Base-by-base conservation (phyloP, 257 asterid species). In the Lycium barbarum region DNA sequence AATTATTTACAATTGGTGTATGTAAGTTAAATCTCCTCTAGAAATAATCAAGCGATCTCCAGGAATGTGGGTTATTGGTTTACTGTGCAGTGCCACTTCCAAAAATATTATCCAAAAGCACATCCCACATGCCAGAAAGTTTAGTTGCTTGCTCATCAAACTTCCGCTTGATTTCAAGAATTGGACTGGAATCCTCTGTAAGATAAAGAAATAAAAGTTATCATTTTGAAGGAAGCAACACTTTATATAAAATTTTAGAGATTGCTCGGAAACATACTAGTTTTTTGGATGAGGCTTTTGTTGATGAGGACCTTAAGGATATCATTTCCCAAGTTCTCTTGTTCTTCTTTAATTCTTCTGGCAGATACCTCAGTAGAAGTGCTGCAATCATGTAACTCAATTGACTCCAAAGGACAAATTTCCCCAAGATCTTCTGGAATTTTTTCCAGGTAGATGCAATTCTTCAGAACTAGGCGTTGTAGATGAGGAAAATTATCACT, bases 371-470 rank as follows among this genome's bases (percentile, higher is more conserved):
- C 17, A 15, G 17, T 54, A 57, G 71, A 80, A 14, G 15, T 3
- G 3, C 55, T 35, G 71, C 83, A 80, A 57, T 57, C 9, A 8
- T 6, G 2, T 57, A 57, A 36, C 20, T 15, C 11, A 11, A 80
- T 55, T 33, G 22, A 43, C 51, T 36, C 70, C 18, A 80, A 15
- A 0, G 71, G 9, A 7, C 11, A 8, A 35, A 58, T 3, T 58
- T 57, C 57, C 6, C 36, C 80, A 26, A 58, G 66, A 67, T 47
- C 55, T 43, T 17, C 14, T 26, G 84, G 84, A 53, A 80, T 59
- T 17, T 20, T 13, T 38, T 57, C 72, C 3, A 80, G 72, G 15
- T 6, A 5, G 35, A 7, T 5, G 33, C 84, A 80, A 4, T 71
- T 71, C 51, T 47, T 71, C 53, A 71, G n/a, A 20, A 71, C 79